Evolutionary conservation across 2,329 filamentous ascomycete species (phyloP).

Genomic region (Fusarium goolgardi): DNA sequence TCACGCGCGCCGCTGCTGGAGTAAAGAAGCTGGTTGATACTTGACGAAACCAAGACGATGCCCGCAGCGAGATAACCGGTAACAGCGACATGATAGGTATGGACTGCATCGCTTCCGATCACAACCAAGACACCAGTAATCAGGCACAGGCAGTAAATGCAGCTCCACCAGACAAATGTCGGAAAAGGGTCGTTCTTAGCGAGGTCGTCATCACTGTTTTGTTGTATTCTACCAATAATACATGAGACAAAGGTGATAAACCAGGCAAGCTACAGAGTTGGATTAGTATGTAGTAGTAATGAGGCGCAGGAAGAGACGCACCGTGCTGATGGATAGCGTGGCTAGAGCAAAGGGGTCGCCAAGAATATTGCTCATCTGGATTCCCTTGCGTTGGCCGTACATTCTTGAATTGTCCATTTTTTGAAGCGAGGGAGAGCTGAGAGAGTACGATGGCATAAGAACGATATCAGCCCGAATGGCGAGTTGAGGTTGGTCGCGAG

Average conservation of each 20-base stretch:
- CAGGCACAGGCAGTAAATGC: slow-evolving; percentile 85
- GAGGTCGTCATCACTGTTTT: slow-evolving; percentile 51
- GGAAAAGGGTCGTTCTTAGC: slow-evolving; percentile 66
- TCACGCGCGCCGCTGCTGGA: slow-evolving; percentile 77
- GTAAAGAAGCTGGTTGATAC: slow-evolving; percentile 89
- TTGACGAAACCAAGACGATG: slow-evolving; percentile 85
- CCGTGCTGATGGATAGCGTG: slow-evolving; percentile 89
- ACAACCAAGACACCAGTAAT: slow-evolving; percentile 85
- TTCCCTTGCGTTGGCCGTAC: slow-evolving; percentile 68
- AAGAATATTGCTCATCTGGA: slow-evolving; percentile 88
- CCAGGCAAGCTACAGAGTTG: slow-evolving; percentile 81
- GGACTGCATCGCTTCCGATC: slow-evolving; percentile 83
- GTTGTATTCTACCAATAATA: slow-evolving; percentile 74
- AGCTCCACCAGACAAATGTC: slow-evolving; percentile 91
- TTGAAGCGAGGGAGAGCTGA: slow-evolving; percentile 77
- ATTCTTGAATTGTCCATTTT: slow-evolving; percentile 81
- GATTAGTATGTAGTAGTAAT: slow-evolving; percentile 34
- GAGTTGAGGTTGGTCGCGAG: slow-evolving; percentile 18
- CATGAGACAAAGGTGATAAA: slow-evolving; percentile 90
- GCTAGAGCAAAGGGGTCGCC: slow-evolving; percentile 97
- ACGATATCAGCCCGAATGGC: slow-evolving; percentile 21
- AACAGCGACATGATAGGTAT: slow-evolving; percentile 91
- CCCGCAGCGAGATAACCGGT: slow-evolving; percentile 88
- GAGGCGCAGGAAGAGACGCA: slow-evolving; percentile 62
- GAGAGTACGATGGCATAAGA: slow-evolving; percentile 77